Evolutionary conservation across 495 filamentous ascomycete species (phyloP).

Genomic region (Monascus purpureus): DNA sequence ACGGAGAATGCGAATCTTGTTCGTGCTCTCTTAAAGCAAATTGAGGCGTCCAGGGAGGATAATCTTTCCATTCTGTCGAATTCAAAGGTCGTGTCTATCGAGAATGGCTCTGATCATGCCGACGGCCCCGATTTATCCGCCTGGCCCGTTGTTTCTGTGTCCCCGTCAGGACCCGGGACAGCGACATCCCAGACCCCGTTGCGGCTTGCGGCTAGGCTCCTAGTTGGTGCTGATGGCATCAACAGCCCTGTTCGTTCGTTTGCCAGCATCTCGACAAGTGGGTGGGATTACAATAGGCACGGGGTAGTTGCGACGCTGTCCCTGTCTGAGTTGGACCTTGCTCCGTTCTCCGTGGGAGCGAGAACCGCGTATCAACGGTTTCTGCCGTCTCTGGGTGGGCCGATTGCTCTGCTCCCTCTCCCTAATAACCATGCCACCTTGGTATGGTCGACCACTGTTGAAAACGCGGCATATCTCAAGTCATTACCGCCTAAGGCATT

Average conservation of each 20-base stretch:
- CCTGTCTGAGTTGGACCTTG: conserved; percentile 35
- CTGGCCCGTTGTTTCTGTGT: conserved; percentile 73
- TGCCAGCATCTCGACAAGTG: conserved; percentile 66
- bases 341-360: conserved; percentile 19
- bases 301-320: conserved; percentile 83
- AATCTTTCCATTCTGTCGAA: conserved; percentile 56
- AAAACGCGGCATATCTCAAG: conserved; percentile 69
- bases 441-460: conserved; percentile 83
- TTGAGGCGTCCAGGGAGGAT: conserved; percentile 50
- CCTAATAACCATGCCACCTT: conserved; percentile 70
- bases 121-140: conserved; percentile 61
- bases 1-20: conserved; percentile 86
- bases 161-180: conserved; percentile 18
- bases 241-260: conserved; percentile 89
- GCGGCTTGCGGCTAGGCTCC: conserved; percentile 60
- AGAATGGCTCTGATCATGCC: conserved; percentile 49
- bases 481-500: conserved; percentile 57
- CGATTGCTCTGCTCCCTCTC: conserved; percentile 79
- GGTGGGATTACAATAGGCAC: conserved; percentile 88
- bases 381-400: conserved; percentile 64
- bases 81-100: conserved; percentile 61
- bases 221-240: conserved; percentile 88
- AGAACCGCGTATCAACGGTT: conserved; percentile 92
- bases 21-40: conserved; percentile 52
- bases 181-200: conserved; percentile 19